phyloP scores from a whole-genome alignment of 1,284 basidiomycete species.

The Cutaneotrichosporon sp. region DNA sequence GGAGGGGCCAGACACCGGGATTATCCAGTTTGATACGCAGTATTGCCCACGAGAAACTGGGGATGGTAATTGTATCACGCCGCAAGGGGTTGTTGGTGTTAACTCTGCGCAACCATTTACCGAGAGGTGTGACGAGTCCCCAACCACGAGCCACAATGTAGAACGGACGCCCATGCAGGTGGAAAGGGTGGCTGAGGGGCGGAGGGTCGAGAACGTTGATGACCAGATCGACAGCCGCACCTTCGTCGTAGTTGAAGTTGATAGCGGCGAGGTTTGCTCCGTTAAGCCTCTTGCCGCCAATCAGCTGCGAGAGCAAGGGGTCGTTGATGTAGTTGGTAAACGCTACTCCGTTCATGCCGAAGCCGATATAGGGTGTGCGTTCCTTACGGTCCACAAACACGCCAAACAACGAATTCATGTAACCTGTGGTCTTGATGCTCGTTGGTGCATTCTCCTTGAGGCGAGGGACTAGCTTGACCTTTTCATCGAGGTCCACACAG shows the following conservation, averaged over 20 bases:
- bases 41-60: constrained; percentile 25
- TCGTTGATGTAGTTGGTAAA: constrained; percentile 32
- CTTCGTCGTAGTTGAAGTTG: constrained; percentile 25
- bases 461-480: constrained; percentile 24
- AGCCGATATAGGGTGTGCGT: constrained; percentile 20
- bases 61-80: constrained; percentile 42
- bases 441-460: constrained; percentile 22
- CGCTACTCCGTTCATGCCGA: constrained; percentile 29
- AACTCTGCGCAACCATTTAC: constrained; percentile 10
- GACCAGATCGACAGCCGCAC: constrained; percentile 28
- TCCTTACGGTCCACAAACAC: constrained; percentile 21
- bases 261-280: constrained; percentile 23
- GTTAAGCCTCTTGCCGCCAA: background rate
- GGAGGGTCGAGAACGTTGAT: constrained; percentile 42
- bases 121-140: constrained; percentile 27
- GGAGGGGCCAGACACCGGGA: constrained; percentile 26
- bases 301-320: background rate
- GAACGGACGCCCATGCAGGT: constrained; percentile 33
- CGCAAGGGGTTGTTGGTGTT: constrained; percentile 43
- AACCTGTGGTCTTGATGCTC: constrained; percentile 7
- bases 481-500: constrained; percentile 27
- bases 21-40: constrained; percentile 26
- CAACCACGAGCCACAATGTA: constrained; percentile 40
- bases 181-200: constrained; percentile 42
- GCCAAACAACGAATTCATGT: constrained; percentile 26